phyloP scores from a whole-genome alignment of 1,284 basidiomycete genomes.

The Schizophyllum amplum region DNA sequence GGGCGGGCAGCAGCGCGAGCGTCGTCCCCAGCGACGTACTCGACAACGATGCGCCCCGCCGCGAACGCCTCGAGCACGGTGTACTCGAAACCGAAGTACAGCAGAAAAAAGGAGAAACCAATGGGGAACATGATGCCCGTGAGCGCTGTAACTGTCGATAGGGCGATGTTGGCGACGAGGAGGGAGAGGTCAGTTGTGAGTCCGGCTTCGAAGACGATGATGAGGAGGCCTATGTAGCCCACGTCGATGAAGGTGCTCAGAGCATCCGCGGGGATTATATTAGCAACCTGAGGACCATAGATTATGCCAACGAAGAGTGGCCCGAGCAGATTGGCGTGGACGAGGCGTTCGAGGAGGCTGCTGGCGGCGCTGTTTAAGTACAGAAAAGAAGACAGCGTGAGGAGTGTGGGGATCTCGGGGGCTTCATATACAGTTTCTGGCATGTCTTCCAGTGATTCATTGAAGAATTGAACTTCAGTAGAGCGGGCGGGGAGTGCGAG shows the following conservation, averaged over 20 bases:
- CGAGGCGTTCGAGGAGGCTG: conserved; percentile 16
- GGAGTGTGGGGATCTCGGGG: conserved; percentile 19
- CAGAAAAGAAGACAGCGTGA: conserved; percentile 22
- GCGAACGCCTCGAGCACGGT: conserved; percentile 25
- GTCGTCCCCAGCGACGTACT: conserved; percentile 34
- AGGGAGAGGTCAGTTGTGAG: conserved; percentile 24
- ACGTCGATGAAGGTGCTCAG: conserved; percentile 23
- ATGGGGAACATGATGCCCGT: conserved; percentile 30
- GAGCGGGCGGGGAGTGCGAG: background rate
- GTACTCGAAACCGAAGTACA: conserved; percentile 26
- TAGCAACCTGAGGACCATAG: conserved; percentile 22
- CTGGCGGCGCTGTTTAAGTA: conserved; percentile 24
- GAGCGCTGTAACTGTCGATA: conserved; percentile 25
- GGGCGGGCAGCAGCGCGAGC: conserved; percentile 26
- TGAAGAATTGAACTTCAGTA: background rate
- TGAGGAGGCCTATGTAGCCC: conserved; percentile 28
- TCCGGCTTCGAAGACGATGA: conserved; percentile 31
- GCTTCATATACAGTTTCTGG: conserved; percentile 13
- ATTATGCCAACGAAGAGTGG: conserved; percentile 26
- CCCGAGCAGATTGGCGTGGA: conserved; percentile 26
- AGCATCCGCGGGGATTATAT: conserved; percentile 22
- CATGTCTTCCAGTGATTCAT: background rate
- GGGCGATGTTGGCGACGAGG: conserved; percentile 23
- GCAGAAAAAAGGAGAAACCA: conserved; percentile 24
- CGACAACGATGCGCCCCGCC: conserved; percentile 29